A percentile compares a stretch with the other conserved stretches of the same genome.
phyloP scores from a whole-genome alignment of 179 eudicot species.

The Heliamphora pulchella region DNA sequence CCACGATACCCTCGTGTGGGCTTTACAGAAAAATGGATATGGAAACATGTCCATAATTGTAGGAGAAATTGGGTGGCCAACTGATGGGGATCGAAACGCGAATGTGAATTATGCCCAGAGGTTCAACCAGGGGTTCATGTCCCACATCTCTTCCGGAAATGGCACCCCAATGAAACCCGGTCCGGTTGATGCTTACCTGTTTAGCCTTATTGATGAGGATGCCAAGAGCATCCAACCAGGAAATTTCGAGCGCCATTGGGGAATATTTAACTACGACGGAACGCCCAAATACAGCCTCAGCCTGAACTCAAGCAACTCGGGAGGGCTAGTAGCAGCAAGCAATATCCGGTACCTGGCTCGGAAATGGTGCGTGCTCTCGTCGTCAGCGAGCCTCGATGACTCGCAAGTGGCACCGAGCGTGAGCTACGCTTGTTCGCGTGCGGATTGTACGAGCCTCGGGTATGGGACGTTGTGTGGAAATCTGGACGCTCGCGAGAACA shows the following conservation, averaged over 20 bases:
- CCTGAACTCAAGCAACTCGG: slow-evolving; percentile 11
- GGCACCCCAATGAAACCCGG: slow-evolving; percentile 57
- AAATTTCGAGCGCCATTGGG: slow-evolving; percentile 39
- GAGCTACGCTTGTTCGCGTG: slow-evolving; percentile 27
- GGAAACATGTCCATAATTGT: slow-evolving; percentile 46
- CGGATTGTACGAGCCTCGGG: slow-evolving; percentile 37
- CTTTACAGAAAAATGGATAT: slow-evolving; percentile 48
- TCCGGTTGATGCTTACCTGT: slow-evolving; percentile 27
- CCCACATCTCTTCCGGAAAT: slow-evolving; percentile 30
- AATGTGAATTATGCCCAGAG: slow-evolving; percentile 36
- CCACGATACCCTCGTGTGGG: slow-evolving; percentile 54
- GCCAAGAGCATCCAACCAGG: slow-evolving; percentile 38
- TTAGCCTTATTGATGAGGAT: slow-evolving; percentile 35
- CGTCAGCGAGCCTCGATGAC: slow-evolving; percentile 15
- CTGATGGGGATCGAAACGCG: slow-evolving; percentile 52
- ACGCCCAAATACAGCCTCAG: slow-evolving; percentile 25
- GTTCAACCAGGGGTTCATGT: slow-evolving; percentile 54
- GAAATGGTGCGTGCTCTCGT: slow-evolving; percentile 28
- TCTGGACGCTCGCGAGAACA: slow-evolving; percentile 24
- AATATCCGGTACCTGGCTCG: slow-evolving; percentile 17
- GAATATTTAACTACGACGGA: slow-evolving; percentile 30
- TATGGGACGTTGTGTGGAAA: slow-evolving; percentile 27
- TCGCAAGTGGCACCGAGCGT: slow-evolving; percentile 19
- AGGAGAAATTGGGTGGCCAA: slow-evolving; percentile 72
- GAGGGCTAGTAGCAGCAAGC: slow-evolving; percentile 22